Base-by-base conservation (phyloP, 306 rosid species). In the Trifolium repens region DNA sequence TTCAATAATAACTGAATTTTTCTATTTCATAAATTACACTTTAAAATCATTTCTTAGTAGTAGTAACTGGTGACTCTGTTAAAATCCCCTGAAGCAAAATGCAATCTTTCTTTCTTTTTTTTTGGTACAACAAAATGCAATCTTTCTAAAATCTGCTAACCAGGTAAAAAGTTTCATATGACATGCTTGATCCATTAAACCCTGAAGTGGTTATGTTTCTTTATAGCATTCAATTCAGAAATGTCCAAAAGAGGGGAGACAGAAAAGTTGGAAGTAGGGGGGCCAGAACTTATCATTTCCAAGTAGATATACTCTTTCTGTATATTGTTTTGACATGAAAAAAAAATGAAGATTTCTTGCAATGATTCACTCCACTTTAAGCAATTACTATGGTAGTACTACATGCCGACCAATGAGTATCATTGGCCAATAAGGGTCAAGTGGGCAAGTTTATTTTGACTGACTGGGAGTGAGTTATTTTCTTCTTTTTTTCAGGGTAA, bases 201-300 rank as follows among this genome's bases (percentile, higher is more conserved):
- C 85, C 73, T 83, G 85, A 39, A 84, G 74, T 54, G 77, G 71
- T 77, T 62, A 5, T 37, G 78, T 57, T 74, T 58, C 82, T 81
- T 63, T 70, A 26, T 66, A 63, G 52, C 32, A 62, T 54, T 67
- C 10, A 47, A 84, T 72, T 77, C 50, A 62, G 52, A 61, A 27
- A 30, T 79, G 77, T 70, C 62, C 19, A 19, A 44, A 46, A 79
- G 30, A 9, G 24, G 22, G 64, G 74, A 55, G 71, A 46, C 79
- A 43, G n/a, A 10, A 69, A 37, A 58, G 46, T 52, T 8, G 39
- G 46, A 34, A 13, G 16, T 50, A 54, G 37, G 71, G 74, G 87
- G 79, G 52, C 68, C 75, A 5, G 50, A 65, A 58, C 65, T 16
- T 43, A 40, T 14, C 42, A 70, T 15, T 34, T 63, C 69, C 46